Evolutionary conservation across 2,329 filamentous ascomycete species (phyloP).

Genomic region (Cladosporium sp.): DNA sequence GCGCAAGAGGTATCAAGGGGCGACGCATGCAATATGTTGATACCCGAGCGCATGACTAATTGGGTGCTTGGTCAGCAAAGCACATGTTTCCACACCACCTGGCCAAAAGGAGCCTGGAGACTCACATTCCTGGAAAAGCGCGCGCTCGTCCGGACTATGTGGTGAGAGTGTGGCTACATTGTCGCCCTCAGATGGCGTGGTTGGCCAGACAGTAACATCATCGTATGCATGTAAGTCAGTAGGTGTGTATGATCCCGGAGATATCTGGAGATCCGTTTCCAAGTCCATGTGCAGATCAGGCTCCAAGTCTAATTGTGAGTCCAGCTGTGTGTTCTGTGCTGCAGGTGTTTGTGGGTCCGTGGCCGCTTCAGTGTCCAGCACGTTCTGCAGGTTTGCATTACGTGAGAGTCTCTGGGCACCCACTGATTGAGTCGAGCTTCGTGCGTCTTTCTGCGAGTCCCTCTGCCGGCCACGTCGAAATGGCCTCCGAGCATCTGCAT

Average conservation of each 20-base stretch:
- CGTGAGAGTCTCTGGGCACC: not conserved
- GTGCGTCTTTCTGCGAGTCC: not conserved
- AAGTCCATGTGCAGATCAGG: not conserved
- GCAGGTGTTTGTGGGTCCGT: not conserved
- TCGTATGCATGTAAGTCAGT: not conserved
- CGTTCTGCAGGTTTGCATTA: not conserved
- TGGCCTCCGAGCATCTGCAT: not conserved
- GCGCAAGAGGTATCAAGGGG: not conserved
- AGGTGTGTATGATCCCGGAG: not conserved
- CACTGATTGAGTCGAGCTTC: not conserved
- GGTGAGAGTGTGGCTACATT: not conserved
- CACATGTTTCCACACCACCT: not conserved
- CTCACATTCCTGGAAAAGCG: not conserved
- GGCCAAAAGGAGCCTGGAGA: not conserved
- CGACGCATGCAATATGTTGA: not conserved
- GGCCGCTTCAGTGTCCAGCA: not conserved
- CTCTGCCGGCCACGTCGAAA: not conserved
- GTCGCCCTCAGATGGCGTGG: not conserved
- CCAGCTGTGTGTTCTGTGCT: not conserved
- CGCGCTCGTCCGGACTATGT: not conserved
- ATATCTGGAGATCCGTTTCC: not conserved
- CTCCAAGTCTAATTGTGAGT: not conserved
- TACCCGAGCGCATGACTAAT: not conserved
- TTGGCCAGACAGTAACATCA: not conserved
- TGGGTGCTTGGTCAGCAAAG: not conserved